Base-by-base conservation (phyloP, 805 yeast species). In the Metschnikowia gruessii region DNA sequence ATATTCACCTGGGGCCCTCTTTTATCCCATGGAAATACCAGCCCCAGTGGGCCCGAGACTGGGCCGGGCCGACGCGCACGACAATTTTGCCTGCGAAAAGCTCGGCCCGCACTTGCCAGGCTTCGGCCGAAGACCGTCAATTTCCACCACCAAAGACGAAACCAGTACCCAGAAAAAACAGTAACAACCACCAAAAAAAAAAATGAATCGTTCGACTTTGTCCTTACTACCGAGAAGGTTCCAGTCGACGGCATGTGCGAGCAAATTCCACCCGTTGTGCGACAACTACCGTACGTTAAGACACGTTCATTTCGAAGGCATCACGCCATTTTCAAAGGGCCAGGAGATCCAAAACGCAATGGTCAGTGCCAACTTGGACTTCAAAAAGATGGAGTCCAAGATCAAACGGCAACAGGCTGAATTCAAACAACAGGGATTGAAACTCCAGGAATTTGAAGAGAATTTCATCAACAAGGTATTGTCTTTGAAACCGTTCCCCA, bases 401-500 rank as follows among this genome's bases (percentile, higher is more conserved):
- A 77, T 81, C 40, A 63, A 61, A 11, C 64, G 64, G 26, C 75
- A 73, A 46, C 62, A 72, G 40, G 55, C 51, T 9, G 70, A 69
- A 34, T 58, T 79, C 18, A 64, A 63, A 3, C 58, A 59, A 1
- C 74, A 74, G 54, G 74, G 75, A 12, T 58, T 66, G 31, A 61
- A 63, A 2, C 60, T 80, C 33, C 73, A 73, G 43, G 76, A 74
- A 4, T 72, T 74, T 49, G 86, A 81, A 51, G 64, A 69, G 37
- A 68, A 60, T 13, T 60, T 80, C 19, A 49, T 81, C 24, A 61
- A 68, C 13, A 72, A 71, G 40, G 72, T 79, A 17, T 48, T 60
- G 4, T 53, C 51, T 7, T 58, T 65, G 74, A 76, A 78, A 52
- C 85, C 88, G 1, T 66, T 69, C 29, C 92, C 96, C 0, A 75